A percentile compares a stretch with the other conserved stretches of the same genome.
These are phyloP conservation scores for Coffea eugenioides DNA, from an alignment of 257 asterid genomes.

Conservation along the genomic window DNA sequence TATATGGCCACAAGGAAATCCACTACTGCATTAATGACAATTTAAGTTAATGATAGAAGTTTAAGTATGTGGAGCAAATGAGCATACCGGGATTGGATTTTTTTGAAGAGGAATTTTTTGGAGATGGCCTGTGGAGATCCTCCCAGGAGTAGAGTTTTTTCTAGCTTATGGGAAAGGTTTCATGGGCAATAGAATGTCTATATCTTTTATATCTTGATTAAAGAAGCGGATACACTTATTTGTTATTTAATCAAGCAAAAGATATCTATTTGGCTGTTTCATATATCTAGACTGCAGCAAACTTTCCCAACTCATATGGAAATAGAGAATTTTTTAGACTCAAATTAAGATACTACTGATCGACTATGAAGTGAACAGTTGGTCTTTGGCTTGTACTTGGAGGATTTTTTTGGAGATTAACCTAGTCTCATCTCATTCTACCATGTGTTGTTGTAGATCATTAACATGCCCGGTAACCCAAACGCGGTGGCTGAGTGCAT, in stretches of 20 bases:
- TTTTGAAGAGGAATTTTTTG: not conserved
- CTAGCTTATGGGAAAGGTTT: too few relatives aligned
- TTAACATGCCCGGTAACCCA: slow-evolving; percentile 99
- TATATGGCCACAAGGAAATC: not conserved
- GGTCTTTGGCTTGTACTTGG: not conserved
- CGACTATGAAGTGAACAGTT: not conserved
- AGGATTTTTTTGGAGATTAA: not conserved
- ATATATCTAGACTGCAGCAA: not conserved
- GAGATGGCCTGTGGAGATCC: not conserved
- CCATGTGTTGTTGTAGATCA: slow-evolving; percentile 48
- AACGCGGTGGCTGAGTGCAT: slow-evolving; percentile 93
- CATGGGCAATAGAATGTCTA: not conserved
- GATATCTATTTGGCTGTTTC: not conserved
- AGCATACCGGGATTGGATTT: too few relatives aligned
- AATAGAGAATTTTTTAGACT: not conserved
- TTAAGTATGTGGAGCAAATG: too few relatives aligned
- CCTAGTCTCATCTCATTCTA: not conserved
- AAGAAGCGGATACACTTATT: too few relatives aligned
- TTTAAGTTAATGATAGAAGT: too few relatives aligned
- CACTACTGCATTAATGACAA: not conserved
- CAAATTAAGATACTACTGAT: not conserved
- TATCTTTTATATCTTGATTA: not conserved
- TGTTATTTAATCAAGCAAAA: not conserved
- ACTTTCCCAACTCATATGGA: not conserved
- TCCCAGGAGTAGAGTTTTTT: not conserved